These are phyloP conservation scores for Boletus speciosus DNA, from an alignment of 768 basidiomycete genomes.

Conservation along the genomic window DNA sequence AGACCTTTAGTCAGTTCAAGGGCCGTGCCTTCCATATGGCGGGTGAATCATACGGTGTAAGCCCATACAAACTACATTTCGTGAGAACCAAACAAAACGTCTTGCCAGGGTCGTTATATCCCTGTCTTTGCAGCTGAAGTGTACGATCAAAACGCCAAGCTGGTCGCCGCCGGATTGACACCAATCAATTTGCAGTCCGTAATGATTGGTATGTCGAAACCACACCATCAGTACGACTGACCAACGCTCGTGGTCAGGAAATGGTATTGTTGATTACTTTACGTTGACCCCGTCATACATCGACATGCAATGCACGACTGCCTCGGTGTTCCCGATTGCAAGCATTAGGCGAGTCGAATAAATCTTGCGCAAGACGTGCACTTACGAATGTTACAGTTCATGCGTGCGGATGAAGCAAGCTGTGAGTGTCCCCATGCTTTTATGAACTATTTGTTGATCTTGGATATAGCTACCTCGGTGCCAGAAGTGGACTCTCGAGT, in stretches of 20 bases:
- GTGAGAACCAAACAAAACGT: background rate
- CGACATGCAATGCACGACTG: constrained; percentile 54
- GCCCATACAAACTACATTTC: background rate
- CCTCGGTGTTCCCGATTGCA: constrained; percentile 48
- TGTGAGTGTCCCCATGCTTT: constrained; percentile 22
- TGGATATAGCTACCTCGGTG: constrained; percentile 65
- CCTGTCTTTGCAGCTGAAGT: constrained; percentile 49
- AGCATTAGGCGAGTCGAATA: constrained; percentile 19
- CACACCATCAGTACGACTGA: background rate
- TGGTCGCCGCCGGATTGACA: constrained; percentile 42
- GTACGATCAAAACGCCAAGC: constrained; percentile 44
- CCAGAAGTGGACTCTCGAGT: constrained; percentile 48
- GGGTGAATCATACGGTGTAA: constrained; percentile 54
- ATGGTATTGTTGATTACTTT: constrained; percentile 41
- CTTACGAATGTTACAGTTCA: constrained; percentile 11
- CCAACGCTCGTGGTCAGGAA: constrained; percentile 30
- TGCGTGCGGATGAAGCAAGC: constrained; percentile 45
- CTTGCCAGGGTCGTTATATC: constrained; percentile 47
- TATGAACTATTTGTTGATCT: background rate
- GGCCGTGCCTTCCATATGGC: constrained; percentile 62
- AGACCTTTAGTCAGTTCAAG: constrained; percentile 68
- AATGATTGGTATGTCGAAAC: constrained; percentile 40
- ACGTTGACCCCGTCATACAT: constrained; percentile 41
- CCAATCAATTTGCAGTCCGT: constrained; percentile 49
- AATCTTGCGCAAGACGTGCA: background rate